Base-by-base conservation (phyloP, 2,329 filamentous ascomycete genomes). In the Orbilia blumenaviensis region DNA sequence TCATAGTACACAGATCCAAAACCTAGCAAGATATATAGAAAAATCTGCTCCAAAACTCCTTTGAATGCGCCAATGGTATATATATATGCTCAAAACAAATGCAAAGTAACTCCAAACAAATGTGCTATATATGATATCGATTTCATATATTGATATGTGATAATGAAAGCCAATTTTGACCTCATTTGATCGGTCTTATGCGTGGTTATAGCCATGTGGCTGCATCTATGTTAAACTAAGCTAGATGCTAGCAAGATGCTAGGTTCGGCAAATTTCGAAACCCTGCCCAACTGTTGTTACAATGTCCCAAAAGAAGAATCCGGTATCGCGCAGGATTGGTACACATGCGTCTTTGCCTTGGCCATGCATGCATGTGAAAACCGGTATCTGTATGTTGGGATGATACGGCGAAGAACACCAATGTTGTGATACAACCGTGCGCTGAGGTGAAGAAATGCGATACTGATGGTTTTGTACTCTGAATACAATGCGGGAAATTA, bases 11-110 rank as follows among this genome's bases (percentile, higher is more conserved):
- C n/a, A 23, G 2, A 23, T 23, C 9, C 18, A 46, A 23, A 56
- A 36, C 23, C 32, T 10, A 36, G n/a, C n/a, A n/a, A 27, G 25
- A 62, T 44, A 6, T 29, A 2, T 34, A 9, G 50, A 52, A 34
- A 0, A 56, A 23, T 38, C 23, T 36, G 52, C 12, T 38, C 52
- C 36, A 52, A 41, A 63, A 74, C 69, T 74, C 69, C 69, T 27
- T 25, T 50, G 25, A 66, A 74, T 66, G 61, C 69, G 54, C 69
- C 62, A 18, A 18, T 74, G 69, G 60, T 72, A 72, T 72, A 60
- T 72, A 72, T 72, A 60, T 64, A 25, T 52, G 36, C 38, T 21
- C 18, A 1, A 63, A 62, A 46, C n/a, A 41, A 42, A 61, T 62
- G 52, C 52, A 29, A 29, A 48, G 21, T 50, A 74, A 74, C 62